Percentiles rank a stretch among this genome's conserved stretches.
phyloP scores from a whole-genome alignment of 139 green algal species.

The Ulvella scutata region DNA sequence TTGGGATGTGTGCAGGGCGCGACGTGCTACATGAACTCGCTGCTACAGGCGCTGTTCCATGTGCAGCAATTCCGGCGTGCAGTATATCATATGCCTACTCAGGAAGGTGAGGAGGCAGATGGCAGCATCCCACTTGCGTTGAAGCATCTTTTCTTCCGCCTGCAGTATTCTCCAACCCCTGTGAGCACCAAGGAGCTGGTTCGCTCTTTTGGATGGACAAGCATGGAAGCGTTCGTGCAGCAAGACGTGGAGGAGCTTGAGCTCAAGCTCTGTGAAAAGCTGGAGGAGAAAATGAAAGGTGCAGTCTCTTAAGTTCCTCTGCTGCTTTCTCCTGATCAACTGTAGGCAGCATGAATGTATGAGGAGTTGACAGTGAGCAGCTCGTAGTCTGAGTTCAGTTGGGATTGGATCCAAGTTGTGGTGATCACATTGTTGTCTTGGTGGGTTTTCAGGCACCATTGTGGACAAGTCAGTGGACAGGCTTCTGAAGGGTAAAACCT shows the following conservation, averaged over 20 bases:
- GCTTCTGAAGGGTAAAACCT: slow-evolving; percentile 84
- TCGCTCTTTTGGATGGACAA: slow-evolving; percentile 92
- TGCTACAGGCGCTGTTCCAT: slow-evolving; percentile 94
- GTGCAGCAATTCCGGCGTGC: slow-evolving; percentile 83
- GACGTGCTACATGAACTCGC: slow-evolving; percentile 99
- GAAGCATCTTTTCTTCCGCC: slow-evolving; percentile 92
- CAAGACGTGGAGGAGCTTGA: slow-evolving; percentile 98
- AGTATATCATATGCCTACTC: slow-evolving; percentile 94
- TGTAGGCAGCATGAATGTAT: too few relatives aligned
- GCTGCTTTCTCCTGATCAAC: too few relatives aligned
- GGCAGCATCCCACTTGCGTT: slow-evolving; percentile 83
- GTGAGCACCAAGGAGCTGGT: slow-evolving; percentile 92
- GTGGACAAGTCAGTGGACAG: slow-evolving; percentile 83
- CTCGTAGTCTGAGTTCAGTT: too few relatives aligned
- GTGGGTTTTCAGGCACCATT: slow-evolving; percentile 52
- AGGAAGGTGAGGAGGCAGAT: slow-evolving; percentile 47
- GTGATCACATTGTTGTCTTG: too few relatives aligned
- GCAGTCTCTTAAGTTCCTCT: too few relatives aligned
- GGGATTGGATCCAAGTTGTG: too few relatives aligned
- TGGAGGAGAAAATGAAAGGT: slow-evolving; percentile 98
- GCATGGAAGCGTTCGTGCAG: slow-evolving; percentile 87
- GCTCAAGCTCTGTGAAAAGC: slow-evolving; percentile 84
- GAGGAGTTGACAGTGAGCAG: too few relatives aligned
- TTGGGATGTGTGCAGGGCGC: slow-evolving; percentile 59
- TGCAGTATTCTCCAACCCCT: slow-evolving; percentile 62